Conservation (phyloP, 129 eudicot genomes). For the Flaveria trinervia region DNA sequence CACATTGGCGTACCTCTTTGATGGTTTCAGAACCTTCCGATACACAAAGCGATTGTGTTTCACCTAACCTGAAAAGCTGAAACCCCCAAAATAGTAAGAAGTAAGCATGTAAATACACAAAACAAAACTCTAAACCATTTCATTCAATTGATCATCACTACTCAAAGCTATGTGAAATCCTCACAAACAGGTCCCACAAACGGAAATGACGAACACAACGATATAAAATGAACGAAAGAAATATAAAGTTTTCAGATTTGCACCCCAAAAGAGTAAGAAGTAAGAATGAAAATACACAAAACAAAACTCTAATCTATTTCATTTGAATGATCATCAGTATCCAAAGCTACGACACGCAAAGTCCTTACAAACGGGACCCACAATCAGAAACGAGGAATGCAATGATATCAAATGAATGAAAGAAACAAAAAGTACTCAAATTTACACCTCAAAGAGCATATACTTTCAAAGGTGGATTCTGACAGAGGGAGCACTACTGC, state of each 20-base stretch:
- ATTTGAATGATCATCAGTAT: neutral
- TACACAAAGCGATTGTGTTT: conserved; percentile 58
- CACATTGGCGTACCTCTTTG: conserved; percentile 62
- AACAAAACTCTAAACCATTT: neutral
- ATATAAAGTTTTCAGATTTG: neutral
- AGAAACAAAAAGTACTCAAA: conserved; percentile 14
- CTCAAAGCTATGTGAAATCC: neutral
- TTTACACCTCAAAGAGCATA: conserved; percentile 21
- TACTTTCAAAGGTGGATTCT: conserved; percentile 30
- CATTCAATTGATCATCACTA: neutral
- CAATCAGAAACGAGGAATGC: conserved; percentile 4
- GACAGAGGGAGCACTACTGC: conserved; percentile 28
- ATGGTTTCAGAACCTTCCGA: conserved; percentile 56
- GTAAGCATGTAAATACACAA: conserved; percentile 6
- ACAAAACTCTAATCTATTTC: neutral
- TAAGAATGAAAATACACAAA: neutral
- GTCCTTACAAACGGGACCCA: neutral
- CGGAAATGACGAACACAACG: neutral
- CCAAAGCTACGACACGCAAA: neutral
- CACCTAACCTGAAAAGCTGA: conserved; percentile 74
- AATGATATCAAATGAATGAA: conserved; percentile 15
- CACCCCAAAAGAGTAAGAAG: neutral
- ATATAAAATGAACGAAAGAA: neutral
- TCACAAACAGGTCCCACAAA: conserved; percentile 21
- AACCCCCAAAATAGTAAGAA: conserved; percentile 17